Evolutionary conservation across 441 rosid genomes (phyloP).

Genomic region (Populus hybrid): DNA sequence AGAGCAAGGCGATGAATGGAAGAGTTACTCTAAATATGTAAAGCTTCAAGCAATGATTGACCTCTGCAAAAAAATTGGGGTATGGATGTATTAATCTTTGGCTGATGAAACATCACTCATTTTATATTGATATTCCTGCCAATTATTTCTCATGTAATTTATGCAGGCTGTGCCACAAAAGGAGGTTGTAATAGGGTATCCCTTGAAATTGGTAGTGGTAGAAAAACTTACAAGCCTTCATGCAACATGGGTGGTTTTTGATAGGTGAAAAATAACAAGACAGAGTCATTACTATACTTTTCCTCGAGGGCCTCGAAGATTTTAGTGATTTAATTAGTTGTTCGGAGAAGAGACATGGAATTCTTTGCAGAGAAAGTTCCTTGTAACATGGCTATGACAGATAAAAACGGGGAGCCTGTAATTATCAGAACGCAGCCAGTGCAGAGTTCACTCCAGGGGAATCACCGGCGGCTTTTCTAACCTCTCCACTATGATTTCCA

Average conservation of each 20-base stretch:
- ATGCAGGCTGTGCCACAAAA: constrained; percentile 40
- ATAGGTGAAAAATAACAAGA: constrained; percentile 20
- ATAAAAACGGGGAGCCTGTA: constrained; percentile 34
- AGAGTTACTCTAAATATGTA: constrained; percentile 24
- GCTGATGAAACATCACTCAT: background rate
- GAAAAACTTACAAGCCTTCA: constrained; percentile 42
- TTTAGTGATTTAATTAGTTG: background rate
- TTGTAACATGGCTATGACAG: constrained; percentile 45
- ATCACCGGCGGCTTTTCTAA: constrained; percentile 25
- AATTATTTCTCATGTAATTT: no score
- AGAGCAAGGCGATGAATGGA: constrained; percentile 25
- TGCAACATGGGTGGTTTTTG: constrained; percentile 50
- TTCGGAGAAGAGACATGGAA: constrained; percentile 31
- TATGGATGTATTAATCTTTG: constrained; percentile 9
- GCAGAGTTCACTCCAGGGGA: constrained; percentile 26
- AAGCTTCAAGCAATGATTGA: constrained; percentile 45
- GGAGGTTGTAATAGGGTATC: constrained; percentile 53
- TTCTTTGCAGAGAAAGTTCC: constrained; percentile 36
- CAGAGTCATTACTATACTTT: background rate
- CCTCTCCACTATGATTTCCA: constrained; percentile 36
- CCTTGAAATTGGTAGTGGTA: constrained; percentile 24
- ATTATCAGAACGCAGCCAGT: constrained; percentile 29
- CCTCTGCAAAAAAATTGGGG: constrained; percentile 41
- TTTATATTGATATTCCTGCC: no score
- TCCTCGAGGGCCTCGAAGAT: no score